phyloP scores from a whole-genome alignment of 331 rosid species.

The Rhamnella rubrinervis region DNA sequence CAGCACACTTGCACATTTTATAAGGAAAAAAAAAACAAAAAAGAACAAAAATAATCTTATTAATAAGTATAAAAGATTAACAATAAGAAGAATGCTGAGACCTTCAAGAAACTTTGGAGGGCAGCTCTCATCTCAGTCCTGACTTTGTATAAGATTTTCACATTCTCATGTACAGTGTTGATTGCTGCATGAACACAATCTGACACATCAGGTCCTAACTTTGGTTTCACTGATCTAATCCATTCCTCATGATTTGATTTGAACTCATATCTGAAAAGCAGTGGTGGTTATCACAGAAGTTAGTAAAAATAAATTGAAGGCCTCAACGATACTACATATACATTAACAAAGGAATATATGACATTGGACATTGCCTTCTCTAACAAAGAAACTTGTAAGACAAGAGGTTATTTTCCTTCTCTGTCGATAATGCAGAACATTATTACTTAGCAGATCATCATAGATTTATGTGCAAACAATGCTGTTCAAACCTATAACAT shows the following conservation, averaged over 20 bases:
- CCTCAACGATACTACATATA: background rate
- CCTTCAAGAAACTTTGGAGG: constrained; percentile 72
- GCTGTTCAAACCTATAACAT: no score
- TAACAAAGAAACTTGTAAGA: no score
- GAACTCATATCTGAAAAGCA: constrained; percentile 69
- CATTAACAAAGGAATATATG: background rate
- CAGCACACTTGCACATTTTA: no score
- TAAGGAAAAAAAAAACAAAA: background rate
- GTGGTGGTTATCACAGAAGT: constrained; percentile 21
- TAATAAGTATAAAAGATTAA: background rate
- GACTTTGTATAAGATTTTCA: constrained; percentile 65
- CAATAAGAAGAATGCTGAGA: constrained; percentile 19
- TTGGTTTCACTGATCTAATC: constrained; percentile 66
- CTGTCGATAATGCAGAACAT: no score
- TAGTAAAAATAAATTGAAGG: constrained; percentile 8
- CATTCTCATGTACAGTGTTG: constrained; percentile 47
- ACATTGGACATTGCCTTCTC: background rate
- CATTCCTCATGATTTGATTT: constrained; percentile 77
- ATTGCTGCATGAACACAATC: constrained; percentile 54
- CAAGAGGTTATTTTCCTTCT: no score
- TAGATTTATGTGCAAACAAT: no score
- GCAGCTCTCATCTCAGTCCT: constrained; percentile 77
- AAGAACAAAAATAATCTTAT: background rate
- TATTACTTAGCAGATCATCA: no score
- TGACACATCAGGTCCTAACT: constrained; percentile 46